These are phyloP conservation scores for Kodamaea arcana DNA, from an alignment of 1,139 yeast species.

Conservation along the genomic window DNA sequence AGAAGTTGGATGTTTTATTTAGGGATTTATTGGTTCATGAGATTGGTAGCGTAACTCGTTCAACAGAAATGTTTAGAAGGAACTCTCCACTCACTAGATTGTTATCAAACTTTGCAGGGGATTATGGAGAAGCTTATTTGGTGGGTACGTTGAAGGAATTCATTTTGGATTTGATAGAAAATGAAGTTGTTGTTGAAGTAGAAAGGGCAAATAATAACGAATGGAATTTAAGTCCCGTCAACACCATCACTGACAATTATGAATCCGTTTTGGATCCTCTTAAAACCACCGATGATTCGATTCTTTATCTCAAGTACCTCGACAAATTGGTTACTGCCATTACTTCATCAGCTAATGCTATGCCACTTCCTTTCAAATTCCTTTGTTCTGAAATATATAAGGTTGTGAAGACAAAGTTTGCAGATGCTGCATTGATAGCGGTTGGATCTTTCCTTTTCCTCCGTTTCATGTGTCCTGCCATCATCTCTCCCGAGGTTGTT, in stretches of 20 bases:
- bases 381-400: conserved; percentile 70
- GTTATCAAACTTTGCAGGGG: conserved; percentile 65
- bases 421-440: conserved; percentile 64
- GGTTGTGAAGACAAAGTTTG: conserved; percentile 62
- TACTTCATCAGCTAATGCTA: conserved; percentile 46
- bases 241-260: neutral
- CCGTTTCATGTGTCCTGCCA: conserved; percentile 85
- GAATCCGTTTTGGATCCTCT: conserved; percentile 1
- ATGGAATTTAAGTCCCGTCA: neutral
- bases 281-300: conserved; percentile 38
- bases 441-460: conserved; percentile 87
- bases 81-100: conserved; percentile 81
- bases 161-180: conserved; percentile 44
- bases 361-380: conserved; percentile 72
- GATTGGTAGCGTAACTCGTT: conserved; percentile 53
- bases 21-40: conserved; percentile 58
- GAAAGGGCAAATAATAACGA: conserved; percentile 44
- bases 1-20: conserved; percentile 53
- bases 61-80: conserved; percentile 72
- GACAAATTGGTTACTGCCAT: conserved; percentile 60
- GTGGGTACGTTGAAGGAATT: conserved; percentile 52
- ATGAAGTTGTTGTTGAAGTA: conserved; percentile 59
- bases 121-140: conserved; percentile 60
- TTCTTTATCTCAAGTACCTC: conserved; percentile 55
- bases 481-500: conserved; percentile 79